These are phyloP conservation scores for Fusarium napiforme DNA, from an alignment of 2,329 filamentous ascomycete genomes.

Conservation along the genomic window DNA sequence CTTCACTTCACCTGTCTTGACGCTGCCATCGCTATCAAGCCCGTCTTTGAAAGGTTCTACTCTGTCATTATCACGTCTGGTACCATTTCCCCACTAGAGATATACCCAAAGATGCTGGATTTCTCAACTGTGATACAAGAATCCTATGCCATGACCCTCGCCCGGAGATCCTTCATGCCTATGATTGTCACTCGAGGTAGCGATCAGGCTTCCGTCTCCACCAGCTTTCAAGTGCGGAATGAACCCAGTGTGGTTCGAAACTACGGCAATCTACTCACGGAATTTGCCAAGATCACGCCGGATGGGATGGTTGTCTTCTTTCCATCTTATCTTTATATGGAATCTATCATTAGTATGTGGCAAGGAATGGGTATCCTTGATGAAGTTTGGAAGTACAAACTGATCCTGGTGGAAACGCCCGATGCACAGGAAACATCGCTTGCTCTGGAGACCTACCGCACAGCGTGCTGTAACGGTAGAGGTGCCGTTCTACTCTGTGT, in stretches of 20 bases:
- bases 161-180: constrained; percentile 91
- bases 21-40: constrained; percentile 96
- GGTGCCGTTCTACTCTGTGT: constrained; percentile 95
- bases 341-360: constrained; percentile 99
- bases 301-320: constrained; percentile 99
- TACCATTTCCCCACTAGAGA: constrained; percentile 95
- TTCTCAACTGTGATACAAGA: constrained; percentile 94
- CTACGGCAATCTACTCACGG: constrained; percentile 91
- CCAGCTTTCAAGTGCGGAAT: constrained; percentile 93
- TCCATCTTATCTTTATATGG: constrained; percentile 98
- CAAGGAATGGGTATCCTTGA: constrained; percentile 98
- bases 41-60: constrained; percentile 96
- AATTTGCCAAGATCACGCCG: constrained; percentile 95
- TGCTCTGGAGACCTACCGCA: constrained; percentile 95
- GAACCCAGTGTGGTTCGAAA: constrained; percentile 97
- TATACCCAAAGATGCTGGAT: constrained; percentile 99
- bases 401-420: constrained; percentile 96
- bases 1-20: constrained; percentile 97
- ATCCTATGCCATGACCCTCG: constrained; percentile 97
- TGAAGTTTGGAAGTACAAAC: constrained; percentile 98
- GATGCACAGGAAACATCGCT: constrained; percentile 97
- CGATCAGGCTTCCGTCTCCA: constrained; percentile 92
- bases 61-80: constrained; percentile 99
- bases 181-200: constrained; percentile 97
- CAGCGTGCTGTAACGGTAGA: constrained; percentile 95